Conservation (phyloP, 1,284 basidiomycete species). For the Cystobasidium sp. region DNA sequence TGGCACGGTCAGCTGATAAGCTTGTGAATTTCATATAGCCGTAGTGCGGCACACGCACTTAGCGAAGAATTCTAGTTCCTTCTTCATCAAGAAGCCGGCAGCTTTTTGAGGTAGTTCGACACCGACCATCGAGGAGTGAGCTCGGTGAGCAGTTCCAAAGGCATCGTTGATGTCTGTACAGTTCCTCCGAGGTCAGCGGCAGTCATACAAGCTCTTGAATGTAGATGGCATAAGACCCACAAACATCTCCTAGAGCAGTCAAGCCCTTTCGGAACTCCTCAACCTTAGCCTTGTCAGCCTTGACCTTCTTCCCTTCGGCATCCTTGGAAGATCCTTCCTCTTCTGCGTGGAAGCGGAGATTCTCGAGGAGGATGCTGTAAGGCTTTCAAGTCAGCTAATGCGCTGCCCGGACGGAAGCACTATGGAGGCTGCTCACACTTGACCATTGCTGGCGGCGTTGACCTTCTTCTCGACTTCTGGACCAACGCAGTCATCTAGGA, state of each 20-base stretch:
- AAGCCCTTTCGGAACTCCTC: conserved; percentile 82
- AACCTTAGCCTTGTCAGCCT: conserved; percentile 83
- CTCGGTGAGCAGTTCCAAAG: conserved; percentile 97
- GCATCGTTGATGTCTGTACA: conserved; percentile 84
- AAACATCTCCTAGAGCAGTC: conserved; percentile 89
- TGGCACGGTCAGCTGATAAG: neutral
- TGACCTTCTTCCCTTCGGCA: conserved; percentile 88
- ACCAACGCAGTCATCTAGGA: conserved; percentile 86
- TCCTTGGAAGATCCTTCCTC: conserved; percentile 95
- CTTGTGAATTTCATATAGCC: neutral
- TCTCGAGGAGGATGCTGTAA: conserved; percentile 80
- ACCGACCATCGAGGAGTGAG: conserved; percentile 98
- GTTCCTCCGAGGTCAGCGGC: neutral
- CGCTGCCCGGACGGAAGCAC: no score
- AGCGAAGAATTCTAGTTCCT: conserved; percentile 98
- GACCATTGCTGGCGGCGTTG: conserved; percentile 70
- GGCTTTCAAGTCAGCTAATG: no score
- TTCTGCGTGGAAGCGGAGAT: conserved; percentile 97
- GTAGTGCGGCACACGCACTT: conserved; percentile 60
- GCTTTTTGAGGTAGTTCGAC: conserved; percentile 91
- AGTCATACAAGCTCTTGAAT: neutral
- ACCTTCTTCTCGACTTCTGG: conserved; percentile 78
- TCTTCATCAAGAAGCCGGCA: conserved; percentile 96
- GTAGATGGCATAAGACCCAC: neutral
- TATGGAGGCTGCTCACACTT: conserved; percentile 61